Percentiles rank a stretch among this genome's conserved stretches.
Conservation (phyloP, 2,329 filamentous ascomycete genomes). For the Cladophialophora yegresii region DNA sequence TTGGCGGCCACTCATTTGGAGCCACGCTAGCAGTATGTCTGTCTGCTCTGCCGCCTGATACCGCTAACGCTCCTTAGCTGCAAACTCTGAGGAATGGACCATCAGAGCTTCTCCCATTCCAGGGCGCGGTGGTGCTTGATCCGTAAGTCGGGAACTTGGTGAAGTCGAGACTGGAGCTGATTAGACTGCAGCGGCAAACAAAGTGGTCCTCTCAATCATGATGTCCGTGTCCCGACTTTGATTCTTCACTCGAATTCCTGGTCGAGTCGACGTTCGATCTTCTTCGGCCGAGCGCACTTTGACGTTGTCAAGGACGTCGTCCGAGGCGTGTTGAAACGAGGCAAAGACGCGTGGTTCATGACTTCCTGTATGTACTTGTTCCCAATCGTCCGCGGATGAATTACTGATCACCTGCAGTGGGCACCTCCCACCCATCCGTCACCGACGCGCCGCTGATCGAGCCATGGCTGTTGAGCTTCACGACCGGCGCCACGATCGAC, state of each 20-base stretch:
- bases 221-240: conserved; percentile 61
- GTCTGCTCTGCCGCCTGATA: background rate
- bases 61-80: conserved; percentile 14
- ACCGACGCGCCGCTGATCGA: conserved; percentile 68
- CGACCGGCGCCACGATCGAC: conserved; percentile 62
- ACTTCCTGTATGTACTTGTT: conserved; percentile 44
- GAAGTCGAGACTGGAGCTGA: background rate
- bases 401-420: conserved; percentile 39
- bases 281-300: conserved; percentile 66
- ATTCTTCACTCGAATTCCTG: conserved; percentile 67
- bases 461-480: conserved; percentile 61
- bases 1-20: conserved; percentile 67
- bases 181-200: conserved; percentile 55
- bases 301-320: conserved; percentile 62
- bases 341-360: conserved; percentile 55
- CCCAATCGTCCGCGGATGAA: background rate
- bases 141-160: conserved; percentile 42
- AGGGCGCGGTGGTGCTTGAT: conserved; percentile 64
- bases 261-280: conserved; percentile 59
- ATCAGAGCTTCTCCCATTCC: conserved; percentile 50
- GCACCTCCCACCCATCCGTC: conserved; percentile 63
- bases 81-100: conserved; percentile 47
- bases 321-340: conserved; percentile 48
- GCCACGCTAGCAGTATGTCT: conserved; percentile 57
- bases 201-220: conserved; percentile 62